A percentile compares a stretch with the other conserved stretches of the same genome.
These are phyloP conservation scores for Suillus ampliporus DNA, from an alignment of 768 basidiomycete species.

Conservation along the genomic window DNA sequence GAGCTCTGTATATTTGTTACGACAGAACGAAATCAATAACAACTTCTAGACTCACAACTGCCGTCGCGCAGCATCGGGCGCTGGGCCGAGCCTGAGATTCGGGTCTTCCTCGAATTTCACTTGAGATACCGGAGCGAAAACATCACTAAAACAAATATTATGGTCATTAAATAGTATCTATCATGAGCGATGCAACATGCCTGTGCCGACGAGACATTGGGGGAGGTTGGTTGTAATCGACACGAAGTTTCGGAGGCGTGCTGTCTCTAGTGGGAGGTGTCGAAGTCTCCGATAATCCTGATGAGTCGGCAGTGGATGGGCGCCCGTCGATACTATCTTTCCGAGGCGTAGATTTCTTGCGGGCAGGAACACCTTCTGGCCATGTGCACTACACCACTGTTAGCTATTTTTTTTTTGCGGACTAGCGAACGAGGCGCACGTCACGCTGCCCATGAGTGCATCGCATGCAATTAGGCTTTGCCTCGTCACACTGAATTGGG, in stretches of 20 bases:
- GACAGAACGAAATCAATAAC: slow-evolving; percentile 6
- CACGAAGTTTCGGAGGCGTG: slow-evolving; percentile 60
- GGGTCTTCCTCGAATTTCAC: slow-evolving; percentile 8
- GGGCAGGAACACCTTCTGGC: slow-evolving; percentile 78
- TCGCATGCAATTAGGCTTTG: slow-evolving; percentile 84
- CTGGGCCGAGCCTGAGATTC: slow-evolving; percentile 38
- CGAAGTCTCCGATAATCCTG: slow-evolving; percentile 71
- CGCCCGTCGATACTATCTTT: slow-evolving; percentile 66
- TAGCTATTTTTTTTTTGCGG: slow-evolving; percentile 18
- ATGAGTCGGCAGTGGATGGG: slow-evolving; percentile 79
- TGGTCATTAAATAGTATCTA: slow-evolving; percentile 8
- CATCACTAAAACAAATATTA: not conserved
- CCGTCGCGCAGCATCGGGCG: slow-evolving; percentile 51
- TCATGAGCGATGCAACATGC: slow-evolving; percentile 27
- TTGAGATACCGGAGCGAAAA: slow-evolving; percentile 2
- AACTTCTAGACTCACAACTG: slow-evolving; percentile 46
- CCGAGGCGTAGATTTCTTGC: slow-evolving; percentile 65
- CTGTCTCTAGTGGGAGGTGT: slow-evolving; percentile 73
- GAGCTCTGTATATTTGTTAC: slow-evolving; percentile 39
- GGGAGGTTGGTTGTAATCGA: slow-evolving; percentile 45
- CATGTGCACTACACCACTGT: slow-evolving; percentile 67
- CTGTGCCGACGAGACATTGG: slow-evolving; percentile 48
- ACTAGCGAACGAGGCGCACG: slow-evolving; percentile 45
- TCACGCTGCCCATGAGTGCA: slow-evolving; percentile 88
- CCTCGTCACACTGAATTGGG: slow-evolving; percentile 80